Evolutionary conservation across 805 yeast species (phyloP).

Genomic region (Cyberlindnera nakhonratchasimensis): DNA sequence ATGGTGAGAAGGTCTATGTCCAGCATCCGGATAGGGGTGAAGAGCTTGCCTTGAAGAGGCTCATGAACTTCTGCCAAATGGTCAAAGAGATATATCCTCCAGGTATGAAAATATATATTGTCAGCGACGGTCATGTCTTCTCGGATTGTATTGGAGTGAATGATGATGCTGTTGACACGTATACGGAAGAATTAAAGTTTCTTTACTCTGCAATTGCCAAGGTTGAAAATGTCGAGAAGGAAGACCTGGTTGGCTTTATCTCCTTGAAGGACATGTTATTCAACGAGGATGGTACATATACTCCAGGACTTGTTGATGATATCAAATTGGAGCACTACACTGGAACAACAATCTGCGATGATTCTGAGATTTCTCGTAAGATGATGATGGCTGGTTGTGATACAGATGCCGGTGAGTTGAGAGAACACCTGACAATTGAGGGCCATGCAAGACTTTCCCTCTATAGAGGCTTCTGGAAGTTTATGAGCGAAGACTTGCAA

Average conservation of each 20-base stretch:
- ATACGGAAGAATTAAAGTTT: slow-evolving; percentile 42
- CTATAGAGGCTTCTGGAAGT: slow-evolving; percentile 55
- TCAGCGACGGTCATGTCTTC: slow-evolving; percentile 64
- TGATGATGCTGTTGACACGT: slow-evolving; percentile 48
- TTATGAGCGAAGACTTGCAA: slow-evolving; percentile 57
- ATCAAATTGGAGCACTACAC: slow-evolving; percentile 35
- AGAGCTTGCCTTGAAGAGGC: slow-evolving; percentile 38
- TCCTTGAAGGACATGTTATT: slow-evolving; percentile 41
- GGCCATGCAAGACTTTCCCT: slow-evolving; percentile 51
- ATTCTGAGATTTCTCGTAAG: slow-evolving; percentile 38
- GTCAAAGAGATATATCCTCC: slow-evolving; percentile 45
- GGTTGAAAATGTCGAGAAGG: slow-evolving; percentile 27
- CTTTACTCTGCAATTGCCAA: slow-evolving; percentile 35
- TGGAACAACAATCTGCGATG: slow-evolving; percentile 35
- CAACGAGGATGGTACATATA: slow-evolving; percentile 30
- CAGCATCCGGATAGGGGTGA: slow-evolving; percentile 53
- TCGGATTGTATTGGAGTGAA: slow-evolving; percentile 63
- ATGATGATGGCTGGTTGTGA: slow-evolving; percentile 44
- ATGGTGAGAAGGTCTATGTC: slow-evolving; percentile 47
- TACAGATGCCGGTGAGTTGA: slow-evolving; percentile 58
- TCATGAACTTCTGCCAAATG: slow-evolving; percentile 32
- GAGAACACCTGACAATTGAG: slow-evolving; percentile 55
- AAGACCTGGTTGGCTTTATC: slow-evolving; percentile 36
- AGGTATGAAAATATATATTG: slow-evolving; percentile 53
- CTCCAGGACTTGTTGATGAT: slow-evolving; percentile 29